phyloP scores from a whole-genome alignment of 2,329 filamentous ascomycete species.

The Phyllachora maydis region DNA sequence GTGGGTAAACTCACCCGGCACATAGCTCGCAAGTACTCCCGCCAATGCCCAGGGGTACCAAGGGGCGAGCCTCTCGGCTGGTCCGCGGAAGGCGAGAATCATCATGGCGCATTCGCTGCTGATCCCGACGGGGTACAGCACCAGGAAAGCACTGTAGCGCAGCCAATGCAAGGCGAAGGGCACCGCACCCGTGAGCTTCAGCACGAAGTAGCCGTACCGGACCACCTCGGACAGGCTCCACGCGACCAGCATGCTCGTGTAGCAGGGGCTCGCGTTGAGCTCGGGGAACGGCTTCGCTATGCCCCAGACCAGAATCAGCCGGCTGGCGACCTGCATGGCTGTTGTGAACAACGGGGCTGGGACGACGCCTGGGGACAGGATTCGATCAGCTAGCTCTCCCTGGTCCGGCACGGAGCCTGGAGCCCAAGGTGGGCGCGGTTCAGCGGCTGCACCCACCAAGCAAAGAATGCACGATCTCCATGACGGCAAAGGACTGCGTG shows the following conservation, averaged over 20 bases:
- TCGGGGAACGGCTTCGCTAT: slow-evolving; percentile 56
- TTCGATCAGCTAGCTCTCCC: slow-evolving; percentile 3
- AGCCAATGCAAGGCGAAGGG: slow-evolving; percentile 48
- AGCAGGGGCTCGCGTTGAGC: slow-evolving; percentile 38
- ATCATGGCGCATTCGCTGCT: slow-evolving; percentile 71
- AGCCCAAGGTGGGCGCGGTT: too few relatives aligned
- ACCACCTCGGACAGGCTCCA: slow-evolving; percentile 88
- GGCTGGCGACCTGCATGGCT: slow-evolving; percentile 70
- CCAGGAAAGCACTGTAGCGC: slow-evolving; percentile 79
- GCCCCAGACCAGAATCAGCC: slow-evolving; percentile 77
- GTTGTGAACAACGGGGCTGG: slow-evolving; percentile 74
- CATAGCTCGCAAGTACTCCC: slow-evolving; percentile 50
- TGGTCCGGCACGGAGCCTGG: background rate
- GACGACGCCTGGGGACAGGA: slow-evolving; percentile 44
- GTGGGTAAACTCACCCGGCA: slow-evolving; percentile 43
- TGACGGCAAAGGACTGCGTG: slow-evolving; percentile 64
- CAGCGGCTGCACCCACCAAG: slow-evolving; percentile 43
- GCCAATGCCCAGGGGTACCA: slow-evolving; percentile 37
- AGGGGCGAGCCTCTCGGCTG: slow-evolving; percentile 26
- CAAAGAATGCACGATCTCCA: slow-evolving; percentile 70
- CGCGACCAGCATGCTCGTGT: slow-evolving; percentile 62
- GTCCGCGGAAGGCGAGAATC: slow-evolving; percentile 38
- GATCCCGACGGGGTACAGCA: slow-evolving; percentile 87
- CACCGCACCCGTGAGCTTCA: slow-evolving; percentile 47
- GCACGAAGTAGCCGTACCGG: slow-evolving; percentile 78